These are phyloP conservation scores for Coemansia umbellata DNA, from an alignment of 192 early-diverging fungal genomes.

Conservation along the genomic window DNA sequence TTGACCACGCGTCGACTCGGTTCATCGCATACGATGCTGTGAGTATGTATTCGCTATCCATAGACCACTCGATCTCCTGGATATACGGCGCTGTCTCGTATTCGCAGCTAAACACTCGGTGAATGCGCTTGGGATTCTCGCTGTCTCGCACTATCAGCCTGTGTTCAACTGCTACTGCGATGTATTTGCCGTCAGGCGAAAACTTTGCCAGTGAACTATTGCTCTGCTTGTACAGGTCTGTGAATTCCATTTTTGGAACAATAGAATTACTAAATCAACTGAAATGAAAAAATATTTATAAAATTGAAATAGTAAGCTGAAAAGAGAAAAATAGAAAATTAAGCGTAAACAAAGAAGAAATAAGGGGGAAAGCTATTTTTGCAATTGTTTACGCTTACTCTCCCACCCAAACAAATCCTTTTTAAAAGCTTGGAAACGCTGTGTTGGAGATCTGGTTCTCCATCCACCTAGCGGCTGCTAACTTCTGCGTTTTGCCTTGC, in stretches of 20 bases:
- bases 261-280: background rate
- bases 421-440: too few species aligned
- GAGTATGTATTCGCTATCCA: slow-evolving; percentile 29
- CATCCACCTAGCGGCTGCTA: too few species aligned
- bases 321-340: slow-evolving; percentile 2
- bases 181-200: slow-evolving; percentile 40
- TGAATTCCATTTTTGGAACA: slow-evolving; percentile 35
- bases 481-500: too few species aligned
- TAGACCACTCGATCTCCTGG: slow-evolving; percentile 42
- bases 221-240: slow-evolving; percentile 48
- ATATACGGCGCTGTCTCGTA: slow-evolving; percentile 36
- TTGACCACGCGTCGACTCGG: slow-evolving; percentile 49
- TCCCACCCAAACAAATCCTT: too few species aligned
- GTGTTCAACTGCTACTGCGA: slow-evolving; percentile 45
- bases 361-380: background rate
- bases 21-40: slow-evolving; percentile 31
- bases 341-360: slow-evolving; percentile 1
- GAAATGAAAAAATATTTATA: slow-evolving; percentile 2
- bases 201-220: slow-evolving; percentile 34
- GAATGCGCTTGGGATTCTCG: slow-evolving; percentile 40
- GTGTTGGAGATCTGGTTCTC: too few species aligned
- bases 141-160: slow-evolving; percentile 43
- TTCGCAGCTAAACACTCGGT: slow-evolving; percentile 25
- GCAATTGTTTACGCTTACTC: too few species aligned
- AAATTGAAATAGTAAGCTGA: background rate